Evolutionary conservation across 306 rosid species (phyloP).

Genomic region (Glycine tomentella): DNA sequence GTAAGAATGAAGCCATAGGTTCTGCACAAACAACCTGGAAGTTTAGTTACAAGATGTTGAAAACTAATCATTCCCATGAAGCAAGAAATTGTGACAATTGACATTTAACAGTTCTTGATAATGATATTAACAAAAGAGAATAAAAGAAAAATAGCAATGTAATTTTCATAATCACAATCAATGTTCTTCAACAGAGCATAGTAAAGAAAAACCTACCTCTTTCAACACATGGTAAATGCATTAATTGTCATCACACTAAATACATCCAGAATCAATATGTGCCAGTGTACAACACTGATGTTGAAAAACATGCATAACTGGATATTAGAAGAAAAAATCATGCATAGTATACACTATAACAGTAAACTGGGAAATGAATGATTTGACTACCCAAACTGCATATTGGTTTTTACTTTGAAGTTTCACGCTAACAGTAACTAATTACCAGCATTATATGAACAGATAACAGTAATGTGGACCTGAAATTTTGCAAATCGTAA

Average conservation of each 20-base stretch:
- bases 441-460: conserved; percentile 27
- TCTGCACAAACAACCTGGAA: conserved; percentile 63
- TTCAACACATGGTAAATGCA: not conserved
- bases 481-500: conserved; percentile 3
- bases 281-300: not conserved
- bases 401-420: conserved; percentile 9
- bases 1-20: conserved; percentile 96
- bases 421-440: conserved; percentile 16
- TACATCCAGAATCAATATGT: conserved; percentile 30
- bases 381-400: conserved; percentile 28
- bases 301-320: conserved; percentile 25
- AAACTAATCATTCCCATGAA: conserved; percentile 1
- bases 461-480: conserved; percentile 4
- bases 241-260: conserved; percentile 24
- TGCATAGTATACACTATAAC: not conserved
- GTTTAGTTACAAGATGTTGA: conserved; percentile 39
- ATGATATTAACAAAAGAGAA: conserved; percentile 15
- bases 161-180: conserved; percentile 34
- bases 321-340: not conserved
- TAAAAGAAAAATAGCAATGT: not conserved
- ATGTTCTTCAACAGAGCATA: conserved; percentile 13
- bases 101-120: not conserved
- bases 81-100: conserved; percentile 20
- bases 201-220: not conserved
- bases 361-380: conserved; percentile 21